phyloP scores from a whole-genome alignment of 2,329 filamentous ascomycete species.

The Ophiostoma angusticollis region DNA sequence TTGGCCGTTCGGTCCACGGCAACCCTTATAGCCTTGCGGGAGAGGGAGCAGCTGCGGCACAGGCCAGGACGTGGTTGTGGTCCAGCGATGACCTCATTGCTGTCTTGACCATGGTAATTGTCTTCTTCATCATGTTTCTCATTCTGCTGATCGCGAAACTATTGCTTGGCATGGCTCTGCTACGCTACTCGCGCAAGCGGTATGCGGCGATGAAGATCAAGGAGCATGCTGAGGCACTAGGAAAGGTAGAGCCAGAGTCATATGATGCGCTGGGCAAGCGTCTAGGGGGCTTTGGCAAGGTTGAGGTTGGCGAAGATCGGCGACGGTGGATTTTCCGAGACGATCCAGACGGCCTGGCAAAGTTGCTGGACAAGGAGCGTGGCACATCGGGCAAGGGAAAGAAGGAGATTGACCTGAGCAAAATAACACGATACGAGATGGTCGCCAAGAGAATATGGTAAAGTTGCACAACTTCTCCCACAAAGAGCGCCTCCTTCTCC shows the following conservation, averaged over 20 bases:
- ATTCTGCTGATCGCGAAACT: conserved; percentile 76
- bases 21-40: conserved; percentile 25
- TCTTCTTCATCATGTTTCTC: conserved; percentile 76
- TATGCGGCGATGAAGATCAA: conserved; percentile 70
- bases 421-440: conserved; percentile 79
- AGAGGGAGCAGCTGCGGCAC: conserved; percentile 11
- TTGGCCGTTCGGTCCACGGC: conserved; percentile 61
- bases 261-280: conserved; percentile 62
- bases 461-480: too few relatives aligned
- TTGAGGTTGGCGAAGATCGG: conserved; percentile 83
- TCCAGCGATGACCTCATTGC: conserved; percentile 63
- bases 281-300: conserved; percentile 68
- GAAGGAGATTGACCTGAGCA: conserved; percentile 48
- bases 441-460: conserved; percentile 94
- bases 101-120: conserved; percentile 65
- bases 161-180: conserved; percentile 73
- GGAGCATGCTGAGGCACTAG: conserved; percentile 39
- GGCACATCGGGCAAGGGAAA: conserved; percentile 45
- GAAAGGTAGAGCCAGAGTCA: conserved; percentile 36
- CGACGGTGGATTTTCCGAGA: conserved; percentile 77
- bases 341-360: conserved; percentile 56
- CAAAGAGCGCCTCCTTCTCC: too few relatives aligned
- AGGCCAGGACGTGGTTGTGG: conserved; percentile 25
- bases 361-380: conserved; percentile 49
- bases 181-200: conserved; percentile 65